Base-by-base conservation (phyloP, 139 green algal species). In the Pleodorina starrii region DNA sequence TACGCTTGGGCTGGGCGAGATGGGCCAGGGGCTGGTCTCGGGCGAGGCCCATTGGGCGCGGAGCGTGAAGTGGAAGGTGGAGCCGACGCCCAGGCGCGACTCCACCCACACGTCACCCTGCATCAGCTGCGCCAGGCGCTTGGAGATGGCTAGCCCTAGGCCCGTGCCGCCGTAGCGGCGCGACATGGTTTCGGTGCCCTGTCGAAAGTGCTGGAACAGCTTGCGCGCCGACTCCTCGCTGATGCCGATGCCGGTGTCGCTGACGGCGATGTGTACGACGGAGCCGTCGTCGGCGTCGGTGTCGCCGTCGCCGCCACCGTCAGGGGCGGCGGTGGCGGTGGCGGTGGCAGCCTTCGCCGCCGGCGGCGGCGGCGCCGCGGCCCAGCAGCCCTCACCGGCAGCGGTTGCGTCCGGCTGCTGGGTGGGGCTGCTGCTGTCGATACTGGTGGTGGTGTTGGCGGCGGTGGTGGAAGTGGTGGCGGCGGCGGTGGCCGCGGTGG, bases 161-260 rank as follows among this genome's bases (percentile, higher is more conserved):
- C 97, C 97, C 10, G 96, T 96, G 35, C 97, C 97, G 54, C 96
- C 97, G 87, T 97, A 97, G 32, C 91, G 91, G 5, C 97, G 90
- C 1, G 96, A 81, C 83, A 88, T 97, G 40, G 93, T 93, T 21
- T 90, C 94, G 14, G 87, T 86, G 51, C 97, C 96, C 43, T 88
- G 83, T 2, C 83, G 83, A 86, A 98, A 98, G 66, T 94, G 95
- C 43, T 95, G 88, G 91, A 98, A 98, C 5, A 98, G 93, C 4
- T 90, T 87, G 21, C 57, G 82, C 38, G 97, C 77, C 80, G 95
- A 92, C 19, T 88, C 76, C 21, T 78, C 12, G 42, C 74, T 89
- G 80, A 98, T 97, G 42, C 96, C 96, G 54, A 98, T 97, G 51
- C 96, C 96, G 9, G 95, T 97, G 92, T 98, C 96, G n/a, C 88